Evolutionary conservation across 2,329 filamentous ascomycete genomes (phyloP).

Genomic region (Aspergillus luchuensis): DNA sequence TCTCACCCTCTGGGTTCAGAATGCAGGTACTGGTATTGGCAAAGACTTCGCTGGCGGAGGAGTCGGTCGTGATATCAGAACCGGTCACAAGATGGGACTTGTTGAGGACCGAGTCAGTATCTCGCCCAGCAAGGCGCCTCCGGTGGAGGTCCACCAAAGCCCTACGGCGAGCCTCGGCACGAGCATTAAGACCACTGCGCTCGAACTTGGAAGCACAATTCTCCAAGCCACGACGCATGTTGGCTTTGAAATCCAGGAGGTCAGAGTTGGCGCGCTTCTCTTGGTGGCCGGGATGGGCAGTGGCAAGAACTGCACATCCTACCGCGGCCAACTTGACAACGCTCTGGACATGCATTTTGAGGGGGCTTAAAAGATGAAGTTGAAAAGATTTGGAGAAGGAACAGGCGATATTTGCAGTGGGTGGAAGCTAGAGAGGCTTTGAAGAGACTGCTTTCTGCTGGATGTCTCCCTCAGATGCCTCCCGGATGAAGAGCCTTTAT

Average conservation of each 20-base stretch:
- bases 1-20: constrained; percentile 53
- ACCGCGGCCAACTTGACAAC: background rate
- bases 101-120: constrained; percentile 39
- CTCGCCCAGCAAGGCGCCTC: constrained; percentile 30
- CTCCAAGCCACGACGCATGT: constrained; percentile 24
- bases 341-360: constrained; percentile 3
- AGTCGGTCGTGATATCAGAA: constrained; percentile 21
- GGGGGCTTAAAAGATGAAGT: background rate
- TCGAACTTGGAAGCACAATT: constrained; percentile 26
- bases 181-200: constrained; percentile 25
- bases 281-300: constrained; percentile 13
- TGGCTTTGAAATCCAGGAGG: constrained; percentile 6
- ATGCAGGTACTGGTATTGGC: constrained; percentile 44
- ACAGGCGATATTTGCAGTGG: background rate
- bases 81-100: constrained; percentile 42
- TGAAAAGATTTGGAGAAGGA: background rate
- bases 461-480: background rate
- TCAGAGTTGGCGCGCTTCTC: constrained; percentile 10
- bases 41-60: constrained; percentile 27
- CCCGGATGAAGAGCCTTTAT: background rate
- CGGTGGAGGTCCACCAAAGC: constrained; percentile 17
- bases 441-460: background rate
- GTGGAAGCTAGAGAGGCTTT: background rate
- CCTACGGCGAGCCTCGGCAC: constrained; percentile 1
- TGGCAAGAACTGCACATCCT: constrained; percentile 1